These are phyloP conservation scores for Neurospora sp. DNA, from an alignment of 2,329 filamentous ascomycete genomes.

Conservation along the genomic window DNA sequence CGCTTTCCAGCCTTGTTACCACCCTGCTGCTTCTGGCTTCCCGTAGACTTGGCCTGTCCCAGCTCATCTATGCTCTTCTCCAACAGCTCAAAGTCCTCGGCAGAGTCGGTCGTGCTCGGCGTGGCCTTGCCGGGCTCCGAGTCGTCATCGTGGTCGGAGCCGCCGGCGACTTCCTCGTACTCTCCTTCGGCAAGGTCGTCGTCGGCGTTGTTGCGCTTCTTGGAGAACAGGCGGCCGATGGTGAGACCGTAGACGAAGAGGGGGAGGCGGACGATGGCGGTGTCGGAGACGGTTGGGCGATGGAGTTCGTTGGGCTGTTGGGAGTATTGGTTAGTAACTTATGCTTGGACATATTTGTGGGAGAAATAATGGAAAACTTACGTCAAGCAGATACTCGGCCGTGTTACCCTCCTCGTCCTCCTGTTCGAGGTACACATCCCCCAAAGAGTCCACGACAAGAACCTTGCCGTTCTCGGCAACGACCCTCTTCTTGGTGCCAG, in stretches of 20 bases:
- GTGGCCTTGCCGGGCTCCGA: conserved; percentile 41
- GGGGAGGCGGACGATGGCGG: conserved; percentile 71
- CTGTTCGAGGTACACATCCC: conserved; percentile 92
- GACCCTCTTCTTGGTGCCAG: conserved; percentile 75
- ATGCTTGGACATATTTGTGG: not conserved
- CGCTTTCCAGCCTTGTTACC: conserved; percentile 37
- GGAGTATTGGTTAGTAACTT: conserved; percentile 12
- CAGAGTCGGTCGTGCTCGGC: conserved; percentile 43
- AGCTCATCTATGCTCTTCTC: conserved; percentile 51
- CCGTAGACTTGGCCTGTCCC: conserved; percentile 39
- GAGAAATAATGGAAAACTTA: conserved; percentile 37
- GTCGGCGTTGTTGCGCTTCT: conserved; percentile 23
- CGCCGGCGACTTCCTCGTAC: conserved; percentile 25
- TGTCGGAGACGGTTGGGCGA: conserved; percentile 68
- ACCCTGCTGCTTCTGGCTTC: conserved; percentile 26
- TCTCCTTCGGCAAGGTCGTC: conserved; percentile 18
- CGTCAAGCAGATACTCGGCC: conserved; percentile 78
- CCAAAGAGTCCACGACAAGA: conserved; percentile 80
- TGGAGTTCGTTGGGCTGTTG: conserved; percentile 66
- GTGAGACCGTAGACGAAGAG: conserved; percentile 56
- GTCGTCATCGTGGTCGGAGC: conserved; percentile 30
- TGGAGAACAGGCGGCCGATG: conserved; percentile 38
- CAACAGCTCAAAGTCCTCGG: conserved; percentile 51
- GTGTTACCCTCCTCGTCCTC: conserved; percentile 76
- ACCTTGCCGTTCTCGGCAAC: conserved; percentile 93